Percentiles rank a stretch among this genome's conserved stretches.
phyloP scores from a whole-genome alignment of 1,284 basidiomycete species.

The Ustilago curta region DNA sequence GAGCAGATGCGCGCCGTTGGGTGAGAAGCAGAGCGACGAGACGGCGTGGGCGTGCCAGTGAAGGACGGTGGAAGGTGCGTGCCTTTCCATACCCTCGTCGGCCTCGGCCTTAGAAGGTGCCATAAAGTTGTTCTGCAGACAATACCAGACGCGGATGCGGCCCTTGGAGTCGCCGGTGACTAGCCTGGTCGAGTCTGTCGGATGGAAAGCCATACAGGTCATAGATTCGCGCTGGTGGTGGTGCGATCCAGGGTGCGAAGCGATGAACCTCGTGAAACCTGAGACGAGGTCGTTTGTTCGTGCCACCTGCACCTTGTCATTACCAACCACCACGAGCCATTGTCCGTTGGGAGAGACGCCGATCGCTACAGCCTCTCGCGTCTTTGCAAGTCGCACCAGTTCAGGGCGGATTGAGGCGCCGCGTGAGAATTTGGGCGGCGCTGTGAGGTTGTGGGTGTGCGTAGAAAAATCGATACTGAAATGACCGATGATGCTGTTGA shows the following conservation, averaged over 20 bases:
- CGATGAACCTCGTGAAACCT: slow-evolving; percentile 83
- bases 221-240: slow-evolving; percentile 70
- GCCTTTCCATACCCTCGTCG: slow-evolving; percentile 40
- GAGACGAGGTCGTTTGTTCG: slow-evolving; percentile 45
- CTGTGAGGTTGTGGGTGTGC: slow-evolving; percentile 12
- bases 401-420: slow-evolving; percentile 61
- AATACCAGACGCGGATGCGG: slow-evolving; percentile 91
- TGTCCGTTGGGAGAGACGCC: slow-evolving; percentile 80
- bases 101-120: slow-evolving; percentile 46
- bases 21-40: slow-evolving; percentile 86
- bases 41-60: slow-evolving; percentile 99
- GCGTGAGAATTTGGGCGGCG: slow-evolving; percentile 32
- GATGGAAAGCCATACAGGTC: slow-evolving; percentile 89
- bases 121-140: slow-evolving; percentile 72
- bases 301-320: slow-evolving; percentile 82
- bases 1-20: slow-evolving; percentile 90
- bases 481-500: slow-evolving; percentile 54
- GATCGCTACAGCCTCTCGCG: slow-evolving; percentile 69
- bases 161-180: slow-evolving; percentile 91
- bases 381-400: slow-evolving; percentile 74
- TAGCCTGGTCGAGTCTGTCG: slow-evolving; percentile 84
- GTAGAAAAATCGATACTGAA: slow-evolving; percentile 40
- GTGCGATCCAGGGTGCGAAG: slow-evolving; percentile 48
- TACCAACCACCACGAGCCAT: slow-evolving; percentile 84
- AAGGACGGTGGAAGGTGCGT: slow-evolving; percentile 81